phyloP scores from a whole-genome alignment of 2,329 filamentous ascomycete species.

The Epichloe glyceriae region DNA sequence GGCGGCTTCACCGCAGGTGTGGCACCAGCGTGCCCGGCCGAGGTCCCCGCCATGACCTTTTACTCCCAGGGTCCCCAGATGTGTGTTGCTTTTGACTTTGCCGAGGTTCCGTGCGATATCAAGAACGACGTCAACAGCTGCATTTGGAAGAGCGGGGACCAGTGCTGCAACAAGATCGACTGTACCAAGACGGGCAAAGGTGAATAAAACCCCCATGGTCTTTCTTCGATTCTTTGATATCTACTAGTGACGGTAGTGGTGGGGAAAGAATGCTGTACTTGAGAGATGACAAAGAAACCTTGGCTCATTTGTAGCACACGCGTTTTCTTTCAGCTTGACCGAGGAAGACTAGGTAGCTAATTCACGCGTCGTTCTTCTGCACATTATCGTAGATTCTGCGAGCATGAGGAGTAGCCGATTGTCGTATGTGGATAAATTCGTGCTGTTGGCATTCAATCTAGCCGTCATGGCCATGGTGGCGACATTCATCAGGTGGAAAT shows the following conservation, averaged over 20 bases:
- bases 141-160: conserved; percentile 8
- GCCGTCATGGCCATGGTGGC: background rate
- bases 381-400: background rate
- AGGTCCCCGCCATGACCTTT: conserved; percentile 9
- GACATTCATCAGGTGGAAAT: background rate
- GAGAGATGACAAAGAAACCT: background rate
- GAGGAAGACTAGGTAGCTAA: background rate
- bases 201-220: background rate
- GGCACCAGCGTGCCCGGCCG: conserved; percentile 8
- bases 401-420: background rate
- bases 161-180: conserved; percentile 7
- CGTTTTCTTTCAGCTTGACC: too few species aligned
- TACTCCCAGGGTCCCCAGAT: conserved; percentile 8
- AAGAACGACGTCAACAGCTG: conserved; percentile 9
- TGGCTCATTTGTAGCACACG: too few species aligned
- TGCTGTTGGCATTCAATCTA: background rate
- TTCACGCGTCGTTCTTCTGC: background rate
- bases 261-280: too few species aligned
- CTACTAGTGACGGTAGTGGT: too few species aligned
- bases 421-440: background rate
- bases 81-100: conserved; percentile 7
- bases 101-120: conserved; percentile 11
- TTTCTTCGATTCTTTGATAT: too few species aligned
- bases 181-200: conserved; percentile 3
- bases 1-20: conserved; percentile 7